These are phyloP conservation scores for Ascochyta fabae DNA, from an alignment of 2,329 filamentous ascomycete genomes.

Conservation along the genomic window DNA sequence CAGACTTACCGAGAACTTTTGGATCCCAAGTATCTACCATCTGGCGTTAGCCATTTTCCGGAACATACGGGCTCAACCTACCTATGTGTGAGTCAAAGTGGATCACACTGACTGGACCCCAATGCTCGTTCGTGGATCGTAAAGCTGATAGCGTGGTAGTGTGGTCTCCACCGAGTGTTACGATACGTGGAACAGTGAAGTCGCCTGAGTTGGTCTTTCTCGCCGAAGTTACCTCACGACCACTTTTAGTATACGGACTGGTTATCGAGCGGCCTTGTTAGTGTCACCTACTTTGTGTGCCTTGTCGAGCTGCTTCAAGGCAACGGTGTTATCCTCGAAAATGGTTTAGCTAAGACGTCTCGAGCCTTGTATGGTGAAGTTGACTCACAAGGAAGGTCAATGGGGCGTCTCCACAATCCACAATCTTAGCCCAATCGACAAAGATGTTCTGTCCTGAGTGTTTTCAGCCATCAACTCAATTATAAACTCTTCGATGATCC, in stretches of 20 bases:
- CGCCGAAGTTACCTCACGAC: constrained; percentile 52
- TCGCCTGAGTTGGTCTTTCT: constrained; percentile 55
- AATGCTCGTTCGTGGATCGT: constrained; percentile 57
- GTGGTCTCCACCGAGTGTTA: constrained; percentile 63
- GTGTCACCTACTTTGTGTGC: constrained; percentile 55
- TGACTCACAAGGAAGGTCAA: constrained; percentile 54
- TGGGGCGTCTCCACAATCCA: constrained; percentile 63
- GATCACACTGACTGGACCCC: constrained; percentile 63
- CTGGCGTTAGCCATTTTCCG: not conserved
- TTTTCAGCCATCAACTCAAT: not conserved
- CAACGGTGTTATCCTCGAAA: constrained; percentile 59
- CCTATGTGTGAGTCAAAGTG: constrained; percentile 63
- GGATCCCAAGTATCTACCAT: constrained; percentile 62
- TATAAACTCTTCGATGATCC: not conserved
- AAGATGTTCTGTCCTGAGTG: constrained; percentile 52
- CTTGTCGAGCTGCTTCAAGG: constrained; percentile 60
- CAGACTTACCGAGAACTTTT: constrained; percentile 55
- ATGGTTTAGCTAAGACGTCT: not conserved
- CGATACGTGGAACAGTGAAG: constrained; percentile 57
- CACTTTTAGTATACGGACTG: not conserved
- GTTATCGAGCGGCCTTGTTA: not conserved
- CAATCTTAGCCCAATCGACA: constrained; percentile 57
- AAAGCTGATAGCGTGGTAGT: constrained; percentile 62
- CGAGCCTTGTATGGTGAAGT: not conserved
- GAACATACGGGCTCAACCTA: constrained; percentile 14